phyloP scores from a whole-genome alignment of 495 filamentous ascomycete genomes.

The Penicillium manginii region DNA sequence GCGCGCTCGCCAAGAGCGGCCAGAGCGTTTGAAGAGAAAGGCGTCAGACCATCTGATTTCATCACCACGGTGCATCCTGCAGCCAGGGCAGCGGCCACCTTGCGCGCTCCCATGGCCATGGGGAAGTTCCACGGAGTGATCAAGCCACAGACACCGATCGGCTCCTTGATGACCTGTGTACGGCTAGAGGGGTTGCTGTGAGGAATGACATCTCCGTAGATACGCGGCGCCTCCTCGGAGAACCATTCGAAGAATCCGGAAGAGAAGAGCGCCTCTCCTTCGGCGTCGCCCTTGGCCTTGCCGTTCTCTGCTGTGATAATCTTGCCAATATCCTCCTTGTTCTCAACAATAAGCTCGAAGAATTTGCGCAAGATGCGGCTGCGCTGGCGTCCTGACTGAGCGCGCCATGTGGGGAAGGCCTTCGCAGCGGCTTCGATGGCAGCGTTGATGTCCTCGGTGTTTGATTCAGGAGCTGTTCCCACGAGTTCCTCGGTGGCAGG shows the following conservation, averaged over 20 bases:
- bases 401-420: conserved; percentile 69
- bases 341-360: conserved; percentile 68
- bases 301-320: conserved; percentile 73
- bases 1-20: conserved; percentile 53
- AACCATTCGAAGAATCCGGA: conserved; percentile 87
- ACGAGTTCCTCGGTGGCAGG: conserved; percentile 71
- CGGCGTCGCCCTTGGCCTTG: conserved; percentile 73
- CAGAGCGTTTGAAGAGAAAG: conserved; percentile 49
- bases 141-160: conserved; percentile 40
- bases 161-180: conserved; percentile 35
- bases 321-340: conserved; percentile 66
- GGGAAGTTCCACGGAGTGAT: conserved; percentile 76
- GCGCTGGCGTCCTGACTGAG: conserved; percentile 70
- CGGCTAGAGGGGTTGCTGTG: conserved; percentile 26
- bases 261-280: conserved; percentile 73
- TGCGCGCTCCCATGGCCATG: conserved; percentile 82
- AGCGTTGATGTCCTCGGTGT: conserved; percentile 36
- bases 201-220: conserved; percentile 74
- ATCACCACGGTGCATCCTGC: conserved; percentile 55
- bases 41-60: conserved; percentile 55
- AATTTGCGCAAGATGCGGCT: conserved; percentile 47
- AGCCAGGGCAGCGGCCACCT: conserved; percentile 65
- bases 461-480: conserved; percentile 71
- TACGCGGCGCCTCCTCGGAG: conserved; percentile 71
- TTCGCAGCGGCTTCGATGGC: conserved; percentile 69